Percentiles rank a stretch among this genome's conserved stretches.
phyloP scores from a whole-genome alignment of 352 stramenopile genomes.

The Phytophthora syringae region DNA sequence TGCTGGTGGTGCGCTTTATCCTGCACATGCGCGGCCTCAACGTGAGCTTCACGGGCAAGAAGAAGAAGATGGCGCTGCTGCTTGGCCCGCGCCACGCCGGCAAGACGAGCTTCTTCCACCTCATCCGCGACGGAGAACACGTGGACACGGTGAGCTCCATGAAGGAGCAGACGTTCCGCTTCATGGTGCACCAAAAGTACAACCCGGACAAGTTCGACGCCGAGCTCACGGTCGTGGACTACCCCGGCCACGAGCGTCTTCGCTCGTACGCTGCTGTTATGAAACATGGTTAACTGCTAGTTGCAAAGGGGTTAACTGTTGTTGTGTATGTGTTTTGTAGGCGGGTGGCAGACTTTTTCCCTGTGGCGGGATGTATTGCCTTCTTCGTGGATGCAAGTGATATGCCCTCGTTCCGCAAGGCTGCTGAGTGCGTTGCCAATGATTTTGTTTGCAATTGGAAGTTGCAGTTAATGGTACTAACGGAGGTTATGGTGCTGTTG shows the following conservation, averaged over 20 bases:
- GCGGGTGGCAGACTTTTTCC: constrained; percentile 78
- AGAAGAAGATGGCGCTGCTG: constrained; percentile 74
- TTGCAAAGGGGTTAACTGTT: neutral
- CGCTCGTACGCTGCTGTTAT: constrained; percentile 53
- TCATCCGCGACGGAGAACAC: constrained; percentile 68
- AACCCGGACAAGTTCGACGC: constrained; percentile 76
- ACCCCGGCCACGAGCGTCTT: constrained; percentile 82
- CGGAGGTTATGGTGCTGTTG: neutral
- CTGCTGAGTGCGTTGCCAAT: constrained; percentile 65
- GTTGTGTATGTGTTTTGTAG: constrained; percentile 35
- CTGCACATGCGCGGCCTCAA: constrained; percentile 70
- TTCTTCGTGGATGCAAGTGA: constrained; percentile 83
- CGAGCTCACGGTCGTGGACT: constrained; percentile 80
- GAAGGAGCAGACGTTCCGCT: constrained; percentile 77
- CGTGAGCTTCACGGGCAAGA: constrained; percentile 76
- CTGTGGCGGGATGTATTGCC: constrained; percentile 67
- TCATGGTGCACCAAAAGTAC: constrained; percentile 69
- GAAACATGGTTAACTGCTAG: neutral
- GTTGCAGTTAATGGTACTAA: neutral
- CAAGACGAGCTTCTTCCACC: constrained; percentile 88
- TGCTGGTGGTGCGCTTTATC: constrained; percentile 66
- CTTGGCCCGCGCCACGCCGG: constrained; percentile 68
- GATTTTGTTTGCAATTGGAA: neutral
- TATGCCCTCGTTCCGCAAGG: constrained; percentile 70
- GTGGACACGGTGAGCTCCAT: constrained; percentile 87